phyloP scores from a whole-genome alignment of 805 yeast genomes.

The Starmerella sirachaensis region DNA sequence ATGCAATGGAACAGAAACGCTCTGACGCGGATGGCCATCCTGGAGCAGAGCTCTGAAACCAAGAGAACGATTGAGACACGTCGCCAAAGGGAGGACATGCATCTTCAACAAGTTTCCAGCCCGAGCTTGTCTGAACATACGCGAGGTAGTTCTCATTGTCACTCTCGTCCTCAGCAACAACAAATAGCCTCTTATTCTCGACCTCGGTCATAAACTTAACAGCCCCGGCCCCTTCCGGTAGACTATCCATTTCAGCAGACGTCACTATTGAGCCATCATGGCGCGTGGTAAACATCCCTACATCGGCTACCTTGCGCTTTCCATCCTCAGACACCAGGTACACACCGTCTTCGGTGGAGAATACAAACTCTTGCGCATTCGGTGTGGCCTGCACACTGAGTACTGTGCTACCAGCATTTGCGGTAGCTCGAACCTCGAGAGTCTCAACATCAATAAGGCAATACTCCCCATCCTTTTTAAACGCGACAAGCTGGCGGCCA shows the following conservation, averaged over 20 bases:
- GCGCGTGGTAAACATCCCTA: neutral
- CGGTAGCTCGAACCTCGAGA: neutral
- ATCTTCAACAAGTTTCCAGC: conserved; percentile 9
- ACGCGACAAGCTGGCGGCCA: no score
- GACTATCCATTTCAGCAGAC: neutral
- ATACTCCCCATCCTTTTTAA: no score
- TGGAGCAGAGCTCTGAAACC: conserved; percentile 10
- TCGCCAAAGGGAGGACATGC: conserved; percentile 20
- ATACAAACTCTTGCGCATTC: conserved; percentile 4
- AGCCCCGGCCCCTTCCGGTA: neutral
- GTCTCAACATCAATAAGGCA: no score
- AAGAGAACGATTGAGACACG: conserved; percentile 5
- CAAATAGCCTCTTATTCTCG: neutral
- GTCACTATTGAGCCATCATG: neutral
- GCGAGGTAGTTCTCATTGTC: conserved; percentile 6
- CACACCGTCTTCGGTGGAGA: neutral
- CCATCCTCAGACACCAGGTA: neutral
- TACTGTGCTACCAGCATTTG: neutral
- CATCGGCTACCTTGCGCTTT: neutral
- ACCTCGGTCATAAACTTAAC: conserved; percentile 2
- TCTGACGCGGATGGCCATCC: conserved; percentile 5
- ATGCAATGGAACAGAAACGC: conserved; percentile 7
- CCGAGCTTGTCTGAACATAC: neutral
- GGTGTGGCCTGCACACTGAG: neutral
- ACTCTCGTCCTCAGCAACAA: conserved; percentile 1